Evolutionary conservation across 441 rosid genomes (phyloP).

Genomic region (Manihot esculenta): DNA sequence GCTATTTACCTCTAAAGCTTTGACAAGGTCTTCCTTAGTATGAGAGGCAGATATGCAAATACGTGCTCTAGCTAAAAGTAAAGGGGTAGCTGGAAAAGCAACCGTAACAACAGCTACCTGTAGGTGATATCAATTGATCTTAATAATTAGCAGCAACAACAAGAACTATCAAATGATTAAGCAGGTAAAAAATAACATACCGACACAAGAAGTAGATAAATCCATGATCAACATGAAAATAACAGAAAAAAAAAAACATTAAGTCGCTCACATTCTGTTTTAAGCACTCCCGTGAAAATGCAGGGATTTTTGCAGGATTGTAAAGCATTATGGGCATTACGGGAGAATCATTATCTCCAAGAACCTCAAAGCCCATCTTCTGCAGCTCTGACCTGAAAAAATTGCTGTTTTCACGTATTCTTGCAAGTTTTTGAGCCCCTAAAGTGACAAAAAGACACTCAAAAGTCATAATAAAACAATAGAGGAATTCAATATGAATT

Average conservation of each 20-base stretch:
- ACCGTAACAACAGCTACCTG: slow-evolving; percentile 79
- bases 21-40: slow-evolving; percentile 67
- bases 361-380: slow-evolving; percentile 92
- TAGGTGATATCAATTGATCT: slow-evolving; percentile 6
- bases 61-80: slow-evolving; percentile 80
- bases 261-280: slow-evolving; percentile 49
- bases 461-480: not conserved
- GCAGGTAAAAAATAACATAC: not conserved
- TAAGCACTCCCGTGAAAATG: slow-evolving; percentile 84
- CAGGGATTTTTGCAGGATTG: slow-evolving; percentile 88
- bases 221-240: too few species aligned
- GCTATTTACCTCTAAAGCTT: slow-evolving; percentile 65
- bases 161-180: not conserved
- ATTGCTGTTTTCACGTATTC: slow-evolving; percentile 85
- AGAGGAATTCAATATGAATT: not conserved
- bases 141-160: not conserved
- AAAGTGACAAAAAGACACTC: not conserved
- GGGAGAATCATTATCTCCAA: slow-evolving; percentile 88
- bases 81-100: slow-evolving; percentile 86
- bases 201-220: not conserved
- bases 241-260: too few species aligned
- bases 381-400: slow-evolving; percentile 80
- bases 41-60: slow-evolving; percentile 89
- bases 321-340: slow-evolving; percentile 90
- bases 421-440: slow-evolving; percentile 85